Conservation (phyloP, 1,284 basidiomycete species). For the Flammula alnicola region DNA sequence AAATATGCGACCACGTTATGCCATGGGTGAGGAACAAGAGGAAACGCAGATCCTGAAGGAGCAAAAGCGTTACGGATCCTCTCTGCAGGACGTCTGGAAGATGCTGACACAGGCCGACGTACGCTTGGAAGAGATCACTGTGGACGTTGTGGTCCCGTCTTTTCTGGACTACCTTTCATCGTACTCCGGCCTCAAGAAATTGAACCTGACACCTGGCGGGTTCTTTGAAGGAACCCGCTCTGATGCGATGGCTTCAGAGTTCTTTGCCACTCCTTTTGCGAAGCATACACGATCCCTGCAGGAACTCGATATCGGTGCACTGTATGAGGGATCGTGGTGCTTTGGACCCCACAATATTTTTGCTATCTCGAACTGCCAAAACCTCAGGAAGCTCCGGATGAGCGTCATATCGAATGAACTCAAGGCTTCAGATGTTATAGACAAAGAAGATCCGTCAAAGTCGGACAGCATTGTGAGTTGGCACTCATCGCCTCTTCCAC, state of each 20-base stretch:
- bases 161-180: slow-evolving; percentile 14
- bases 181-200: slow-evolving; percentile 12
- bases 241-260: slow-evolving; percentile 5
- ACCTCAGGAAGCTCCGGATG: slow-evolving; percentile 5
- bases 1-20: not conserved
- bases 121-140: slow-evolving; percentile 6
- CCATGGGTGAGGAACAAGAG: not conserved
- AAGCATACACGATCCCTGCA: slow-evolving; percentile 3
- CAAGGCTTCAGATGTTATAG: not conserved
- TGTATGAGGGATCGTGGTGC: slow-evolving; percentile 14
- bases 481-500: not conserved
- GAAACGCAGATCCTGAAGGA: not conserved
- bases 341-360: slow-evolving; percentile 2
- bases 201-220: slow-evolving; percentile 6
- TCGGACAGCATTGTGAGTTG: slow-evolving; percentile 14
- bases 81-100: slow-evolving; percentile 13
- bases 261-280: not conserved
- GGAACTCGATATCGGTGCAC: slow-evolving; percentile 4
- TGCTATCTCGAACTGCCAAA: not conserved
- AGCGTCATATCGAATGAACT: slow-evolving; percentile 10
- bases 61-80: slow-evolving; percentile 11
- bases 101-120: slow-evolving; percentile 2
- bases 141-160: slow-evolving; percentile 6
- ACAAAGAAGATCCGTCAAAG: too few species aligned
- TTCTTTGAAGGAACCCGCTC: slow-evolving; percentile 4